A percentile compares a stretch with the other conserved stretches of the same genome.
Conservation (phyloP, 139 green algal genomes). For the Marvania coccoides region DNA sequence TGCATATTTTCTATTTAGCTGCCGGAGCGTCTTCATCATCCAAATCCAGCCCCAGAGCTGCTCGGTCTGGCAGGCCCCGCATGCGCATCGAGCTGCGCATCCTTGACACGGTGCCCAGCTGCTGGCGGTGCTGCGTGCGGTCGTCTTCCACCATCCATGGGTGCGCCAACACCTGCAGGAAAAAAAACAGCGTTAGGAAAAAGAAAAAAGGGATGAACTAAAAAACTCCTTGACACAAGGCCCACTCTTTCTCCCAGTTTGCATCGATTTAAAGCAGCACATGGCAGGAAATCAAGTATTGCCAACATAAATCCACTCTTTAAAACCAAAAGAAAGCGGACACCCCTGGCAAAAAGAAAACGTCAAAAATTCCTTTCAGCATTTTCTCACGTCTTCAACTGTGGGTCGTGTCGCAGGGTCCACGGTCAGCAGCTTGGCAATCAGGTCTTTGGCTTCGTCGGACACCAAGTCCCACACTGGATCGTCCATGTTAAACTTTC, state of each 20-base stretch:
- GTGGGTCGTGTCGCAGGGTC: conserved; percentile 60
- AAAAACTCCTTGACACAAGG: too few species aligned
- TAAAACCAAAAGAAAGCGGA: too few species aligned
- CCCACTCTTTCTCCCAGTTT: too few species aligned
- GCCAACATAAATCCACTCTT: too few species aligned
- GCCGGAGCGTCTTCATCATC: too few species aligned
- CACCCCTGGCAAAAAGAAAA: too few species aligned
- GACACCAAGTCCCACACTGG: conserved; percentile 60
- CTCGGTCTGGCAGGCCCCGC: background rate
- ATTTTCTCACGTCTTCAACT: conserved; percentile 34
- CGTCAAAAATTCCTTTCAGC: too few species aligned
- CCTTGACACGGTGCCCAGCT: conserved; percentile 8
- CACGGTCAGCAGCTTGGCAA: conserved; percentile 23
- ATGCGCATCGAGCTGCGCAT: conserved; percentile 8
- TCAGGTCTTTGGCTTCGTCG: conserved; percentile 27
- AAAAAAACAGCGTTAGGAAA: too few species aligned
- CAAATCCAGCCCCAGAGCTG: background rate
- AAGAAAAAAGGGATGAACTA: too few species aligned
- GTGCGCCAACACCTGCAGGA: background rate
- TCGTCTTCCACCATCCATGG: conserved; percentile 8
- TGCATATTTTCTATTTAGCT: too few species aligned
- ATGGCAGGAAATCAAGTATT: too few species aligned
- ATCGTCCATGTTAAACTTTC: conserved; percentile 70
- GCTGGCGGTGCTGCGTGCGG: background rate
- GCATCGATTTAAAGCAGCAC: too few species aligned